Evolutionary conservation across 768 basidiomycete species (phyloP).

Genomic region (Trametes gibbosa): DNA sequence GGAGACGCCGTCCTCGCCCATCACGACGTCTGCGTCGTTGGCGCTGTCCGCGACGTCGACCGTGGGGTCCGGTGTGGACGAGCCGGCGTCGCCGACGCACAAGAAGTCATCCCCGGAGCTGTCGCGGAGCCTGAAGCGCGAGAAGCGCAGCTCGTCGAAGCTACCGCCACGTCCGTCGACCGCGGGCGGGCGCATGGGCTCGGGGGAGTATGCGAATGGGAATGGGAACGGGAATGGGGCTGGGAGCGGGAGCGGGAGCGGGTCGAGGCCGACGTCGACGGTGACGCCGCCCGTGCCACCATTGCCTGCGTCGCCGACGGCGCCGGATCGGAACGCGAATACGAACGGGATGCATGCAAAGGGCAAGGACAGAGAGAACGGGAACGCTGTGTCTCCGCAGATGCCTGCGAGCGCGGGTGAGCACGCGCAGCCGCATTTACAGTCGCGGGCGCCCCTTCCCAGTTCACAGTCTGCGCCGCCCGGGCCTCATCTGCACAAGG

Average conservation of each 20-base stretch:
- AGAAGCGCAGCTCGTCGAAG: slow-evolving; percentile 15
- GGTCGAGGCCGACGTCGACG: slow-evolving; percentile 10
- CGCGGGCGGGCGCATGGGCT: slow-evolving; percentile 30
- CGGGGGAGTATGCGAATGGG: slow-evolving; percentile 1
- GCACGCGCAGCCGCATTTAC: too few species aligned
- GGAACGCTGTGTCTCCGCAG: background rate
- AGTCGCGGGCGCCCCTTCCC: background rate
- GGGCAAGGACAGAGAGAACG: background rate
- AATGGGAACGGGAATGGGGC: too few species aligned
- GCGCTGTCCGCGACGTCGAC: slow-evolving; percentile 7
- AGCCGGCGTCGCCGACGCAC: slow-evolving; percentile 7
- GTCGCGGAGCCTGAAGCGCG: slow-evolving; percentile 9
- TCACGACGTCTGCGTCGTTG: background rate
- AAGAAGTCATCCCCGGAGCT: slow-evolving; percentile 26
- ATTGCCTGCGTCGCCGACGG: slow-evolving; percentile 20
- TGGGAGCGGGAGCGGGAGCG: background rate
- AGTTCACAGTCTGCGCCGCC: background rate
- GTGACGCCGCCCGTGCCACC: slow-evolving; percentile 20
- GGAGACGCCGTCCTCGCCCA: background rate
- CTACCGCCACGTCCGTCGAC: slow-evolving; percentile 38
- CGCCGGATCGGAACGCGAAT: slow-evolving; percentile 3
- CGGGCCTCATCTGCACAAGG: background rate
- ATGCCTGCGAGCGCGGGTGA: too few species aligned
- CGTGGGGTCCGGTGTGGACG: slow-evolving; percentile 13
- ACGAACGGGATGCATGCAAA: background rate